phyloP scores from a whole-genome alignment of 352 stramenopile species.

The Globisporangium barbulae region DNA sequence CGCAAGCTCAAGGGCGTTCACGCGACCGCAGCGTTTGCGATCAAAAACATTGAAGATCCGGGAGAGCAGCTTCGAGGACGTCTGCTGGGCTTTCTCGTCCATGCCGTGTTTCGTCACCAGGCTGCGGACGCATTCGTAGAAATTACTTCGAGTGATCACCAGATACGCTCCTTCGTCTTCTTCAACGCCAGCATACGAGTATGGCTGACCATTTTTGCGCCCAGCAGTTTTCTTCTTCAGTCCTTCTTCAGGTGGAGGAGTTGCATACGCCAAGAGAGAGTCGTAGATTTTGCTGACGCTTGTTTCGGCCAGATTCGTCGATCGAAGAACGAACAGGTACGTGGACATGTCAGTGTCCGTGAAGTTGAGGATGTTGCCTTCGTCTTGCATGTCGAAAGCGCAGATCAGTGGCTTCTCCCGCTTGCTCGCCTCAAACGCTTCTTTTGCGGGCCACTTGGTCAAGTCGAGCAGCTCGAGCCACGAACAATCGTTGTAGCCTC shows the following conservation, averaged over 20 bases:
- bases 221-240: constrained; percentile 53
- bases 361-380: constrained; percentile 83
- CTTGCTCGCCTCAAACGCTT: constrained; percentile 86
- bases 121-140: constrained; percentile 86
- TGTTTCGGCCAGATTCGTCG: constrained; percentile 70
- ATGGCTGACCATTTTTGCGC: constrained; percentile 36
- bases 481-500: constrained; percentile 92
- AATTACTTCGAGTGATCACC: constrained; percentile 72
- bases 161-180: constrained; percentile 85
- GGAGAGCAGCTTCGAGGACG: constrained; percentile 79
- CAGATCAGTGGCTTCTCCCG: constrained; percentile 82
- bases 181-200: constrained; percentile 75
- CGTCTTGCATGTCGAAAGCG: constrained; percentile 83
- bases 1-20: constrained; percentile 82
- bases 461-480: constrained; percentile 97
- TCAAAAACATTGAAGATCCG: constrained; percentile 87
- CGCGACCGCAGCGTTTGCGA: constrained; percentile 72
- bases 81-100: constrained; percentile 82
- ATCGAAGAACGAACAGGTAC: constrained; percentile 81
- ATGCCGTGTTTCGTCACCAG: constrained; percentile 76
- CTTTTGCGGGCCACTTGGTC: constrained; percentile 92
- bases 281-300: constrained; percentile 82
- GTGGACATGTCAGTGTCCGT: constrained; percentile 83
- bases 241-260: constrained; percentile 64
- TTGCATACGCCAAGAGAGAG: constrained; percentile 64